Percentiles rank a stretch among this genome's conserved stretches.
Evolutionary conservation across 73 alveolate species (phyloP).

Genomic region (Breviolum minutum): DNA sequence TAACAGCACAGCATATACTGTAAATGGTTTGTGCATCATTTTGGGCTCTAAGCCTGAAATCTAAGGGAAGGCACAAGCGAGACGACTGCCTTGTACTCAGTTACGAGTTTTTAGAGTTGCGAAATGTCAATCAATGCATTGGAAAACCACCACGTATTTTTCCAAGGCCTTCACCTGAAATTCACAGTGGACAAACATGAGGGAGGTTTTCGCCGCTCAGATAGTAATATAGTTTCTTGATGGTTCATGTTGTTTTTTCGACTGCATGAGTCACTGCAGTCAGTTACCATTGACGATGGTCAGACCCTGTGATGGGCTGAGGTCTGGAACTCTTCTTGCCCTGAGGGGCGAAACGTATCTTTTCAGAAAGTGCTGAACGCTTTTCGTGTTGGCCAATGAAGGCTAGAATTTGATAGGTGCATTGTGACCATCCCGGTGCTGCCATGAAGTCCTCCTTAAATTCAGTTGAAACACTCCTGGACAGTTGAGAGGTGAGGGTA

Average conservation of each 20-base stretch:
- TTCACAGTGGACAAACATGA: neutral
- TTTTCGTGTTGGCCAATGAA: too few species aligned
- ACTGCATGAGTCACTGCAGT: neutral
- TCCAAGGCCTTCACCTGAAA: neutral
- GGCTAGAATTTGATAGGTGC: neutral
- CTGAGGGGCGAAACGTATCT: neutral
- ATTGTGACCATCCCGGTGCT: slow-evolving; percentile 13
- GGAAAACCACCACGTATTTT: neutral
- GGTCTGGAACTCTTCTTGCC: slow-evolving; percentile 25
- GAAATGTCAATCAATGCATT: neutral
- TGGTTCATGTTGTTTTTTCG: neutral
- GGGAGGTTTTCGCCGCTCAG: neutral
- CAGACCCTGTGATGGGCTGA: neutral
- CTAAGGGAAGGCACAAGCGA: slow-evolving; percentile 10
- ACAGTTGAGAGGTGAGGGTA: neutral
- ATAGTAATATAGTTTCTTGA: neutral
- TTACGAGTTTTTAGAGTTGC: neutral
- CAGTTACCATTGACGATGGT: neutral
- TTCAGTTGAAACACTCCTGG: neutral
- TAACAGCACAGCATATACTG: too few species aligned
- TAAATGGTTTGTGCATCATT: neutral
- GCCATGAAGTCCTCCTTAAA: neutral
- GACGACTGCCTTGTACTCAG: neutral
- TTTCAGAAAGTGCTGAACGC: too few species aligned
- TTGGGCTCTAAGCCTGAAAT: neutral